Conservation (phyloP, 2,329 filamentous ascomycete species). For the Pyrenophora teres region DNA sequence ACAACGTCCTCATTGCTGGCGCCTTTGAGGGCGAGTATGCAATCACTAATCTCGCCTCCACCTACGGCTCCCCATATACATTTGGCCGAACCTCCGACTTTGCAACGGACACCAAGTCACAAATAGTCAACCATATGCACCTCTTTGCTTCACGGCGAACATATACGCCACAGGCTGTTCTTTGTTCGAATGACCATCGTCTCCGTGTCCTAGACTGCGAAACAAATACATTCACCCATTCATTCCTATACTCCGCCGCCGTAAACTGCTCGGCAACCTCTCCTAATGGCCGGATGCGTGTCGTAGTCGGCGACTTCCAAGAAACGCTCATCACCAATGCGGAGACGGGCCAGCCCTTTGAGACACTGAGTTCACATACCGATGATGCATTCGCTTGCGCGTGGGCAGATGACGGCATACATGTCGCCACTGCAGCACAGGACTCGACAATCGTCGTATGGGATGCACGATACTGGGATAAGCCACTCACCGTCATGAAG, state of each 20-base stretch:
- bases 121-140: slow-evolving; percentile 64
- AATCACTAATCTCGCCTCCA: slow-evolving; percentile 50
- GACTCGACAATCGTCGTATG: slow-evolving; percentile 75
- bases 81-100: slow-evolving; percentile 56
- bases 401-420: slow-evolving; percentile 78
- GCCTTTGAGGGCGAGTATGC: slow-evolving; percentile 64
- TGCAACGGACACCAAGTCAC: slow-evolving; percentile 55
- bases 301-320: slow-evolving; percentile 71
- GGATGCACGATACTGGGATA: slow-evolving; percentile 73
- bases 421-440: slow-evolving; percentile 76
- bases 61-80: slow-evolving; percentile 40
- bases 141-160: slow-evolving; percentile 55
- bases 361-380: slow-evolving; percentile 65
- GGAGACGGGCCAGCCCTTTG: slow-evolving; percentile 64
- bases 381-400: slow-evolving; percentile 78
- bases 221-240: slow-evolving; percentile 62
- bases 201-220: slow-evolving; percentile 60
- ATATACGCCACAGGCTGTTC: slow-evolving; percentile 56
- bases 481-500: slow-evolving; percentile 60
- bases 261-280: slow-evolving; percentile 76
- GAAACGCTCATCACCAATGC: slow-evolving; percentile 71
- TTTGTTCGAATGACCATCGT: slow-evolving; percentile 62
- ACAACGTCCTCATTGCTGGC: slow-evolving; percentile 59
- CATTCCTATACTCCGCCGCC: slow-evolving; percentile 62
- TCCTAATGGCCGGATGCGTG: slow-evolving; percentile 71